phyloP scores from a whole-genome alignment of 768 basidiomycete genomes.

The Chlorophyllum brunneum region DNA sequence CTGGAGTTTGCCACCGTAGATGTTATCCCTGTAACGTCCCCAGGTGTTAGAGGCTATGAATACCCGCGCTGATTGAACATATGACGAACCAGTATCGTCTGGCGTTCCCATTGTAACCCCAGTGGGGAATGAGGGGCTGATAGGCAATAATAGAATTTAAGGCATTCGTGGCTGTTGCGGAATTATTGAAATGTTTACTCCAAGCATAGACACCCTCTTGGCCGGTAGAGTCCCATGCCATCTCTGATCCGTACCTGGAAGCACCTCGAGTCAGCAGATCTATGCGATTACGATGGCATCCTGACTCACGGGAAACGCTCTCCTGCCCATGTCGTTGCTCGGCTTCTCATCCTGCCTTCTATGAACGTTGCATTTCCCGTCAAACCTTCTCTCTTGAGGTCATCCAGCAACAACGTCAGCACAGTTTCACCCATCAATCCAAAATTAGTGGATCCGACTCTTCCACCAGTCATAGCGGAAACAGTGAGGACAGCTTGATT shows the following conservation, averaged over 20 bases:
- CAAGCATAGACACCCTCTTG: slow-evolving; percentile 56
- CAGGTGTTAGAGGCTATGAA: slow-evolving; percentile 3
- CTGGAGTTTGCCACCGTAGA: slow-evolving; percentile 52
- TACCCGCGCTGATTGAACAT: neutral
- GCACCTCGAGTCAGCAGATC: slow-evolving; percentile 1
- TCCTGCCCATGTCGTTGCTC: slow-evolving; percentile 41
- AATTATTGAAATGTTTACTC: slow-evolving; percentile 51
- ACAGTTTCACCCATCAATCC: slow-evolving; percentile 61
- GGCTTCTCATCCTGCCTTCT: slow-evolving; percentile 41
- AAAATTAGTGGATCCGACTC: slow-evolving; percentile 40
- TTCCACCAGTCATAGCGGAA: slow-evolving; percentile 38
- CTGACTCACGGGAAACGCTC: slow-evolving; percentile 46
- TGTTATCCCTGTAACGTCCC: slow-evolving; percentile 41
- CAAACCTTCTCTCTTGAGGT: slow-evolving; percentile 49
- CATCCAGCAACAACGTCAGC: slow-evolving; percentile 40
- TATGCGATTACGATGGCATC: neutral
- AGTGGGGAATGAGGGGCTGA: slow-evolving; percentile 54
- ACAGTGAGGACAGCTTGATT: slow-evolving; percentile 51
- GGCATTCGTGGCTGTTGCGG: slow-evolving; percentile 44
- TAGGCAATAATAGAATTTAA: slow-evolving; percentile 56
- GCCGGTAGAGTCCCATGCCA: slow-evolving; percentile 57
- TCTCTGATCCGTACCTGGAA: slow-evolving; percentile 52
- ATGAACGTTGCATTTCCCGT: slow-evolving; percentile 43
- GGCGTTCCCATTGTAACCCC: slow-evolving; percentile 60
- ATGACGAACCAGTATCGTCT: slow-evolving; percentile 46